A percentile compares a stretch with the other conserved stretches of the same genome.
Evolutionary conservation across 768 basidiomycete genomes (phyloP).

Genomic region (Calocybe indica): DNA sequence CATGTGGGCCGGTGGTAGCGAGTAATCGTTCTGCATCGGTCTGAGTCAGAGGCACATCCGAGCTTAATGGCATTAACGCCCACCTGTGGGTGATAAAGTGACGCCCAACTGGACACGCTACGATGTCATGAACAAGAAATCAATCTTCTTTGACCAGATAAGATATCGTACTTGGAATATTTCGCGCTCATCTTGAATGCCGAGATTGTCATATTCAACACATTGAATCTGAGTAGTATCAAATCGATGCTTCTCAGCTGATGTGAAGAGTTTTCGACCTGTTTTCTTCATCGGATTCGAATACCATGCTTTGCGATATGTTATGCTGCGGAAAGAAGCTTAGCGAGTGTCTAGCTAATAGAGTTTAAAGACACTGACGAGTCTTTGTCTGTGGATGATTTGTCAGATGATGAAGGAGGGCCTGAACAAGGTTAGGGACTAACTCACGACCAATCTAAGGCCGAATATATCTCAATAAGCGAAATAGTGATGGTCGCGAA

Average conservation of each 20-base stretch:
- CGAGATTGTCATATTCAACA: constrained; percentile 47
- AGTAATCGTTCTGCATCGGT: too few relatives aligned
- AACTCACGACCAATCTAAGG: constrained; percentile 22
- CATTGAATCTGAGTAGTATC: constrained; percentile 41
- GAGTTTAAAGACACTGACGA: constrained; percentile 13
- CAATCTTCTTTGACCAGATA: background rate
- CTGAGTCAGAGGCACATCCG: too few relatives aligned
- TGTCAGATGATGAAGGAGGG: constrained; percentile 6
- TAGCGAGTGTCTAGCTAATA: background rate
- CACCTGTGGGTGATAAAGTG: constrained; percentile 43
- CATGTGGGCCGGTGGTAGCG: too few relatives aligned
- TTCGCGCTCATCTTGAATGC: constrained; percentile 53
- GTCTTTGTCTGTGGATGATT: constrained; percentile 16
- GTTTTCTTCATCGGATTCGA: constrained; percentile 12
- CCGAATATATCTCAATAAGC: constrained; percentile 27
- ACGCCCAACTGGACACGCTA: constrained; percentile 50
- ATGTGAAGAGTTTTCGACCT: constrained; percentile 11
- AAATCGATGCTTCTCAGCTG: constrained; percentile 26
- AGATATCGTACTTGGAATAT: constrained; percentile 46
- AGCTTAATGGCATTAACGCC: constrained; percentile 1
- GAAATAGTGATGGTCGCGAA: constrained; percentile 3
- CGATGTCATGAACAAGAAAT: background rate
- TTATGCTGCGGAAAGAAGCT: constrained; percentile 5
- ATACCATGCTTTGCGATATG: constrained; percentile 19
- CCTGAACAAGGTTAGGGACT: background rate